Evolutionary conservation across 495 filamentous ascomycete species (phyloP).

Genomic region (Parmelia sp.): DNA sequence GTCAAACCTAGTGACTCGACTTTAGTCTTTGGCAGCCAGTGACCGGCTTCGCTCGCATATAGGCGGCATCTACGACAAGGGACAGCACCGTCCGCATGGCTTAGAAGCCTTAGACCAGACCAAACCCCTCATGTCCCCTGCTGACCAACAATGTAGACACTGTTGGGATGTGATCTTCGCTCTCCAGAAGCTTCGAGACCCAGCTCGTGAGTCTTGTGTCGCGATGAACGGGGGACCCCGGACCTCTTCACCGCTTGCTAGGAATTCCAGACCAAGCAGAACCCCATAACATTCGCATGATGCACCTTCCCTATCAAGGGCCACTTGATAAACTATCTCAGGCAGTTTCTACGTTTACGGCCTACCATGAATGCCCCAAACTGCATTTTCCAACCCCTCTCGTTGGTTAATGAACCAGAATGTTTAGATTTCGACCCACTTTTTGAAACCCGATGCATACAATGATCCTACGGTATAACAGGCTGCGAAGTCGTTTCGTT

Average conservation of each 20-base stretch:
- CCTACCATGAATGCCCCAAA: neutral
- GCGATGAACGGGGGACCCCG: neutral
- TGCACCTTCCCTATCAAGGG: neutral
- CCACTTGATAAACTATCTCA: neutral
- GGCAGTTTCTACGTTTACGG: conserved; percentile 1
- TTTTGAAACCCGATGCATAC: neutral
- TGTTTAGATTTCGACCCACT: neutral
- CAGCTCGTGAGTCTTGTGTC: neutral
- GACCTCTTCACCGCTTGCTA: neutral
- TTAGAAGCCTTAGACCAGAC: neutral
- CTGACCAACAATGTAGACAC: neutral
- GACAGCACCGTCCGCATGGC: conserved; percentile 1
- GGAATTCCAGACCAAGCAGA: neutral
- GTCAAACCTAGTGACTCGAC: neutral
- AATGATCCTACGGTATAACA: neutral
- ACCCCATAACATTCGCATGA: neutral
- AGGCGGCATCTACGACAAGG: neutral
- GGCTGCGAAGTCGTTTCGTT: neutral
- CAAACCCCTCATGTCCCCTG: neutral
- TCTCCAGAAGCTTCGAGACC: conserved; percentile 6
- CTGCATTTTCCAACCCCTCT: neutral
- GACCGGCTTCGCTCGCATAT: neutral
- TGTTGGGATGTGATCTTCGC: neutral
- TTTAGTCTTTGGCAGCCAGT: neutral
- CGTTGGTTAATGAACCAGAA: neutral